Conservation (phyloP, 345 rosid genomes). For the Euphorbia lathyris region DNA sequence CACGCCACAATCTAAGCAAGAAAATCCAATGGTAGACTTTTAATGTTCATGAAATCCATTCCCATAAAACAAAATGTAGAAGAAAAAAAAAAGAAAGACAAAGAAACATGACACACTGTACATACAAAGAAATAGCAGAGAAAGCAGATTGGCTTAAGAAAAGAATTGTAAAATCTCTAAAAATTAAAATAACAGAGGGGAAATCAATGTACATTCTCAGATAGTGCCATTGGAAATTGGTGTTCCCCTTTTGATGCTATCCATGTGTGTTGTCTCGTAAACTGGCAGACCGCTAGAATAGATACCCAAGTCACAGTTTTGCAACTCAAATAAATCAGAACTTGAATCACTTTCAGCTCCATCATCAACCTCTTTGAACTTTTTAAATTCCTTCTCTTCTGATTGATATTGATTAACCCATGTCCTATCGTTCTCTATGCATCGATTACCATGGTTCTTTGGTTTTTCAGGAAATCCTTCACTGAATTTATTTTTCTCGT, state of each 20-base stretch:
- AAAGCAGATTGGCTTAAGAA: background rate
- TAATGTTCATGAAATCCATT: slow-evolving; percentile 5
- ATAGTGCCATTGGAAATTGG: slow-evolving; percentile 47
- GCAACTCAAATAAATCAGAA: slow-evolving; percentile 90
- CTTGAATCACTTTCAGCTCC: slow-evolving; percentile 91
- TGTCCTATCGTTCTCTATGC: slow-evolving; percentile 27
- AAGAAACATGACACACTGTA: slow-evolving; percentile 19
- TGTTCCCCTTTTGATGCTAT: slow-evolving; percentile 63
- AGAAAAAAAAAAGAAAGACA: background rate
- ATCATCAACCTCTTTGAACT: slow-evolving; percentile 42
- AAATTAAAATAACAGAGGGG: slow-evolving; percentile 1
- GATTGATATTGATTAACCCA: slow-evolving; percentile 23
- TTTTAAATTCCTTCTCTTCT: slow-evolving; percentile 29
- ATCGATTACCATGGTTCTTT: background rate
- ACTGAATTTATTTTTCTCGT: slow-evolving; percentile 6
- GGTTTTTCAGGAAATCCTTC: slow-evolving; percentile 11
- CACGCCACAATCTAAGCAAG: slow-evolving; percentile 25
- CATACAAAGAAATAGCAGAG: background rate
- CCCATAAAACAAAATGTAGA: background rate
- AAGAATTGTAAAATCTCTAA: slow-evolving; percentile 1
- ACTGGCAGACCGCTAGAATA: slow-evolving; percentile 76
- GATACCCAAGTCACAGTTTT: slow-evolving; percentile 63
- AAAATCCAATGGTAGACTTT: slow-evolving; percentile 7
- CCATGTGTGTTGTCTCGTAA: slow-evolving; percentile 78
- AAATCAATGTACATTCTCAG: slow-evolving; percentile 12